Evolutionary conservation across 108 stramenopile species (phyloP).

Genomic region (Pseudonitzschia delicatissima): DNA sequence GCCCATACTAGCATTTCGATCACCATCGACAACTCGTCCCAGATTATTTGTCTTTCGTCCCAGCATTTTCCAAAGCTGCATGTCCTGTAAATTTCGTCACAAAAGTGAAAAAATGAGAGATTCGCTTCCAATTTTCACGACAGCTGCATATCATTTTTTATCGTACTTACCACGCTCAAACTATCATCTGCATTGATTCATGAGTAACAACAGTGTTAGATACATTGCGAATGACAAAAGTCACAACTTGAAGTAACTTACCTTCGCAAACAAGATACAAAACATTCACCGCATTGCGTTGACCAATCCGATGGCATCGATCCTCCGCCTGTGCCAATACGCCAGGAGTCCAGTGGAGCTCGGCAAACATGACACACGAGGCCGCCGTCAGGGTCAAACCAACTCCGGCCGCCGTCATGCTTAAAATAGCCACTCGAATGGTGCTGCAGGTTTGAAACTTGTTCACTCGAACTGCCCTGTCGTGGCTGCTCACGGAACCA

Average conservation of each 20-base stretch:
- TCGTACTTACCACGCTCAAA: slow-evolving; percentile 1
- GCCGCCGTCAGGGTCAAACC: slow-evolving; percentile 93
- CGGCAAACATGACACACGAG: slow-evolving; percentile 71
- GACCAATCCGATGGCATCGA: slow-evolving; percentile 92
- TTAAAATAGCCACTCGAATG: slow-evolving; percentile 73
- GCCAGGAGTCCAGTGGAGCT: slow-evolving; percentile 57
- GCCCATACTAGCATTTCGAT: slow-evolving; percentile 14
- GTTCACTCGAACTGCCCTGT: slow-evolving; percentile 74
- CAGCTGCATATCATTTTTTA: no score
- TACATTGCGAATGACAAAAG: background rate
- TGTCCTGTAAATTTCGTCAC: slow-evolving; percentile 30
- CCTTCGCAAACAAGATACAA: slow-evolving; percentile 75
- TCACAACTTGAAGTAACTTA: background rate
- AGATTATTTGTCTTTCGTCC: slow-evolving; percentile 64
- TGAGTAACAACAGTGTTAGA: background rate
- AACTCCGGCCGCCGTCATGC: slow-evolving; percentile 90
- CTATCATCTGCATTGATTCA: background rate
- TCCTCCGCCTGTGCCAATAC: slow-evolving; percentile 93
- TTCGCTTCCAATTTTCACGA: background rate
- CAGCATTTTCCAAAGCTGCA: slow-evolving; percentile 75
- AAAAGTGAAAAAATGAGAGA: background rate
- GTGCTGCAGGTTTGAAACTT: slow-evolving; percentile 76
- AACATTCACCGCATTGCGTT: slow-evolving; percentile 75
- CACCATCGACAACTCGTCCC: slow-evolving; percentile 72
- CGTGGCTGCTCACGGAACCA: slow-evolving; percentile 65